Base-by-base conservation (phyloP, 305 asterid genomes). In the Fraxinus baroniana region DNA sequence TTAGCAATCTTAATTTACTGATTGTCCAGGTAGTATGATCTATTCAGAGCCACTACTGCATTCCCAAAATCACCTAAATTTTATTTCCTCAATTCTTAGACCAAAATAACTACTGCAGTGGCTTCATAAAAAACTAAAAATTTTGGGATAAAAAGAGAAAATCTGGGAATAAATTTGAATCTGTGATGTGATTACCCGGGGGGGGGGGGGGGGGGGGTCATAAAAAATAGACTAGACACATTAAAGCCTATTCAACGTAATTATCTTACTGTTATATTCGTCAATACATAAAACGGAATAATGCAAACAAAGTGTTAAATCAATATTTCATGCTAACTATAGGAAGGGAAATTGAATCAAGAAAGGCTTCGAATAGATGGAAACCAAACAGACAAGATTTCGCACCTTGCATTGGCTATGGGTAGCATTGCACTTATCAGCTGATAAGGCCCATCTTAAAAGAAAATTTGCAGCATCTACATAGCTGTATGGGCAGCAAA, bases 391-490 rank as follows among this genome's bases (percentile, higher is more conserved):
- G 83, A 44, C 79, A 87, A 83, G 71, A 4, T 74, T 84, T 78
- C 41, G 20, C 82, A 93, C 99, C 98, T 95, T 94, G 94, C 97
- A 84, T 87, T 94, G 99, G 94, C 98, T 95, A 81, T 95, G 98
- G 15, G 94, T 88, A 81, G 97, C 97, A 83, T 85, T 93, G 91
- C 94, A 85, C 86, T 91, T 93, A 84, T 93, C 98, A 83, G 99
- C 99, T 78, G 97, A 94, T 83, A 91, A 84, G 80, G 97, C 98
- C 90, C 75, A 94, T 83, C 89, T 91, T 82, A 92, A 84, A 73
- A 90, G 90, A 82, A 89, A 83, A 78, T 90, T 80, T 83, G 98
- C 98, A 91, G 98, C 98, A 88, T 95, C 99, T 32, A 87, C 79
- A 84, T 90, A 93, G 92, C 99, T 95, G 73, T 64, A 90, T 60